phyloP scores from a whole-genome alignment of 306 rosid genomes.

The Lathyrus sativus region DNA sequence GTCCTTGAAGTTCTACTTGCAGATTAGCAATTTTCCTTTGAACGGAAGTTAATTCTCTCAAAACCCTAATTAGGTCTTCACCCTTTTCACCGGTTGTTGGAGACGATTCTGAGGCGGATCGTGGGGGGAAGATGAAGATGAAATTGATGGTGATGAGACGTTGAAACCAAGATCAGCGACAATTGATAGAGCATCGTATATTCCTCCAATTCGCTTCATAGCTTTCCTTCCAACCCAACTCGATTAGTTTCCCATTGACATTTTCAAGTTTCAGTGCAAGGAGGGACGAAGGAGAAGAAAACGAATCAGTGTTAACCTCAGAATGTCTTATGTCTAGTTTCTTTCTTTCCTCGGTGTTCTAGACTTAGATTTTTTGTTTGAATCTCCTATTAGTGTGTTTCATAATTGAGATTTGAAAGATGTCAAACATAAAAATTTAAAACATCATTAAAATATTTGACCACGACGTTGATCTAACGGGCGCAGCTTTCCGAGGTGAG shows the following conservation, averaged over 20 bases:
- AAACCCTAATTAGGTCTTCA: conserved; percentile 77
- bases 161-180: conserved; percentile 93
- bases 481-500: too few relatives aligned
- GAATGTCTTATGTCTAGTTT: neutral
- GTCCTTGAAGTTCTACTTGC: conserved; percentile 97
- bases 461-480: too few relatives aligned
- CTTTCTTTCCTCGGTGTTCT: neutral
- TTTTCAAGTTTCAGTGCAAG: conserved; percentile 21
- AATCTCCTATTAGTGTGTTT: neutral
- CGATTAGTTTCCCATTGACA: conserved; percentile 74
- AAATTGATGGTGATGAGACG: conserved; percentile 44
- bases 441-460: too few relatives aligned
- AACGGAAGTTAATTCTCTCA: conserved; percentile 81
- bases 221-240: conserved; percentile 95
- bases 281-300: neutral
- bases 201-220: conserved; percentile 84
- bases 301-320: neutral
- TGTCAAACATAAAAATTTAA: too few relatives aligned
- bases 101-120: conserved; percentile 51
- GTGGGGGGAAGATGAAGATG: conserved; percentile 42
- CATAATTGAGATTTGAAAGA: too few relatives aligned
- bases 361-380: too few relatives aligned
- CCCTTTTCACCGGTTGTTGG: conserved; percentile 72
- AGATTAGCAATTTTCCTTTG: conserved; percentile 92
- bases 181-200: conserved; percentile 92